These are phyloP conservation scores for Haplosporangium gracile DNA, from an alignment of 192 early-diverging fungal genomes.

Conservation along the genomic window DNA sequence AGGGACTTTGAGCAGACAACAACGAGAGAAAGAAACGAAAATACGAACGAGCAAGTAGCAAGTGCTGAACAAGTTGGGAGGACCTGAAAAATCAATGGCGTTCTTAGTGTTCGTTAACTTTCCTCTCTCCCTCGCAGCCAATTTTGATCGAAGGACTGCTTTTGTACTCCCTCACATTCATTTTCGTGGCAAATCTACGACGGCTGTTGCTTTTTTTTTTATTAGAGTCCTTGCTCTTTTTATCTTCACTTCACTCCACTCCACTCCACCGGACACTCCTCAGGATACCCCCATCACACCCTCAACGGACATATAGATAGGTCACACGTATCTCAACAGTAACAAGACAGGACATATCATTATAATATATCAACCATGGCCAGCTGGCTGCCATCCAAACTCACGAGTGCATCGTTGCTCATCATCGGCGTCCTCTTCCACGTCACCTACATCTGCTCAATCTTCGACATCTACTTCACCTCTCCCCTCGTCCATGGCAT, in stretches of 20 bases:
- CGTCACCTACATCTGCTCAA: constrained; percentile 88
- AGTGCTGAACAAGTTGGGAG: background rate
- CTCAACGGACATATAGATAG: no score
- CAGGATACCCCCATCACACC: background rate
- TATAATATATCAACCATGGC: constrained; percentile 26
- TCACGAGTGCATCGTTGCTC: constrained; percentile 68
- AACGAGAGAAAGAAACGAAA: background rate
- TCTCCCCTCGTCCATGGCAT: constrained; percentile 98
- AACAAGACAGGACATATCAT: background rate
- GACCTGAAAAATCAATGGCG: no score
- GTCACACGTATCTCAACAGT: background rate
- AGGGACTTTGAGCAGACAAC: background rate
- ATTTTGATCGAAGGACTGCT: background rate
- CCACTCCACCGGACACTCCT: background rate
- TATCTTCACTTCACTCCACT: constrained; percentile 4
- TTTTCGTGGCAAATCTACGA: background rate
- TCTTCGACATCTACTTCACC: constrained; percentile 99
- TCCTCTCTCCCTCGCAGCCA: background rate
- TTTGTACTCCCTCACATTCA: background rate
- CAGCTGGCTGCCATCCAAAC: constrained; percentile 34
- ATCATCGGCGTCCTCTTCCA: constrained; percentile 92
- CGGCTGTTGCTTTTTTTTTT: background rate
- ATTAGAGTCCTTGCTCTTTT: background rate
- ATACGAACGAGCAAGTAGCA: no score
- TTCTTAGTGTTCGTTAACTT: background rate